Base-by-base conservation (phyloP, 2,329 filamentous ascomycete genomes). In the Pseudocercospora musae region DNA sequence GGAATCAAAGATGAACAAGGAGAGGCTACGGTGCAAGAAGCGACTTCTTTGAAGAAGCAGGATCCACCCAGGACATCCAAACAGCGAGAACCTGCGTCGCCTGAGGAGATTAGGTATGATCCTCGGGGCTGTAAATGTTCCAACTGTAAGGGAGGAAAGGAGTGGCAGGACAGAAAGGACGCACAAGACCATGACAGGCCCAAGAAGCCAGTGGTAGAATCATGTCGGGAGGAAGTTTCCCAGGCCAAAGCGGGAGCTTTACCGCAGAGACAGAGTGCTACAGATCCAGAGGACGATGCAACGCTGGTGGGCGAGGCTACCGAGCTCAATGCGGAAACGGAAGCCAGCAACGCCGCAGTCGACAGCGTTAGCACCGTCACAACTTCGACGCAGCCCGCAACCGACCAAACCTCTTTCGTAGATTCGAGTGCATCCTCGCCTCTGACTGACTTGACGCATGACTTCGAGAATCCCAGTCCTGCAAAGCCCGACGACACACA, bases 301-400 rank as follows among this genome's bases (percentile, higher is more conserved):
- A 52, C 48, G 25, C 25, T 29, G 21, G 25, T 29, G 21, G 48
- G 23, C 11, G 25, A 25, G 8, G 15, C 23, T n/a, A 29, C 48
- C 21, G 48, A 52, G 25, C 48, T 31, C 7, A n/a, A 40, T n/a
- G 44, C n/a, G n/a, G 29, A 54, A 15, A n/a, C 29, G n/a, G n/a
- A 37, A 3, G 52, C 94, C 57, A 98, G 80, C 59, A 98, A 81
- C 20, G 92, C 88, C 8, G 94, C 93, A 73, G 97, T 94, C 74
- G 91, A 91, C 56, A 97, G 84, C 78, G 97, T 94, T 68, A 54
- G 52, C 29, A 37, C 52, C 15, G 29, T 20, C 29, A 31, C 52
- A 11, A 33, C n/a, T 8, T 37, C 27, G 7, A 23, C 29, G 15
- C 52, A 40, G 7, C 18, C 27, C 2, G n/a, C 21, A 8, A 54